A percentile compares a stretch with the other conserved stretches of the same genome.
These are phyloP conservation scores for Hanseniaspora taiwanica DNA, from an alignment of 805 yeast genomes.

Conservation along the genomic window DNA sequence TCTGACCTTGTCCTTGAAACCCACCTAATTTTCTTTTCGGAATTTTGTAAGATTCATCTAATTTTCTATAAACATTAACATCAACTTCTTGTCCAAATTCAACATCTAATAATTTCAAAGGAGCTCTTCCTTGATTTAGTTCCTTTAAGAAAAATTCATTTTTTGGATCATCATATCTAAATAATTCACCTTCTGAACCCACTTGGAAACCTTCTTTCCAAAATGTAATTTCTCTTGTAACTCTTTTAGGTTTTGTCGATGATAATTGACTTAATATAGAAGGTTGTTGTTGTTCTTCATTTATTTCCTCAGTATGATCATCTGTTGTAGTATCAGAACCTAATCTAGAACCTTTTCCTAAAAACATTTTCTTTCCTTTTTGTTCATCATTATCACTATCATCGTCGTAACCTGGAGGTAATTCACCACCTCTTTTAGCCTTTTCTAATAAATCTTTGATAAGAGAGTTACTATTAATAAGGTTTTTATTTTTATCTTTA, in stretches of 20 bases:
- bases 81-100: constrained; percentile 88
- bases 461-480: constrained; percentile 28
- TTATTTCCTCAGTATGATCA: constrained; percentile 20
- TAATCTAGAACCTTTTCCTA: constrained; percentile 29
- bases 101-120: constrained; percentile 68
- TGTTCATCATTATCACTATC: constrained; percentile 19
- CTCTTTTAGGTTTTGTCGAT: constrained; percentile 33
- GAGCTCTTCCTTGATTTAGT: constrained; percentile 83
- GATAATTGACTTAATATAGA: constrained; percentile 14
- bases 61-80: constrained; percentile 67
- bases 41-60: constrained; percentile 70
- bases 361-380: constrained; percentile 21
- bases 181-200: constrained; percentile 70
- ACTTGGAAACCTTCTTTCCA: constrained; percentile 96
- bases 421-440: constrained; percentile 50
- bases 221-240: constrained; percentile 71
- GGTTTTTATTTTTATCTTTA: constrained; percentile 21
- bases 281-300: constrained; percentile 21
- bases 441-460: constrained; percentile 49
- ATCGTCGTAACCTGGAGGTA: constrained; percentile 22
- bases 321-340: constrained; percentile 24
- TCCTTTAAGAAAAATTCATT: constrained; percentile 68
- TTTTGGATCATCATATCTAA: constrained; percentile 84
- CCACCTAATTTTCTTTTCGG: constrained; percentile 55
- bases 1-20: constrained; percentile 64